Base-by-base conservation (phyloP, 2,329 filamentous ascomycete species). In the Fusarium sororula region DNA sequence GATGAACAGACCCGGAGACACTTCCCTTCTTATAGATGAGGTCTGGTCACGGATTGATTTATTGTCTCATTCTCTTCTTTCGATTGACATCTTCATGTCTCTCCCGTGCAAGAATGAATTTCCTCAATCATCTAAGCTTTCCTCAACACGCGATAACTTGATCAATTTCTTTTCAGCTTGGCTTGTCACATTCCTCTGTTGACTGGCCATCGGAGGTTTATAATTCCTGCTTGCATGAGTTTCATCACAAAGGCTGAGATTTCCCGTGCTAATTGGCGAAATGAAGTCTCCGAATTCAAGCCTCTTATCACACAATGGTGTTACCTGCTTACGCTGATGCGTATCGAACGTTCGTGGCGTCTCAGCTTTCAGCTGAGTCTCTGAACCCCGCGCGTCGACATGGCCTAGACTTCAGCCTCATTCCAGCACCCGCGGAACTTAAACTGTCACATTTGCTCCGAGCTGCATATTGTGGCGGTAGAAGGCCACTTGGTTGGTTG, bases 141-240 rank as follows among this genome's bases (percentile, higher is more conserved):
- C 4, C 5, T 28, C 2, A 26, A 12, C 12, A 17, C 13, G 20
- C 18, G 1, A 20, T 2, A 54, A 14, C 1, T 42, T 54, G 6
- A 6, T 54, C 14, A 17, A 26, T 8, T 28, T 13, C n/a, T n/a
- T 42, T 54, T 42, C 37, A 51, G 35, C 37, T 61, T 42, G 37
- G 58, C 58, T 42, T 41, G 47, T 61, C 58, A 55, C 58, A 61
- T 61, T 61, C 47, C 58, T 55, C 4, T 0, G 28, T 61, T 55
- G 37, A 6, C 47, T 32, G 37, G 47, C 14, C 57, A 41, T 6
- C 22, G 7, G 7, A 11, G 28, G 8, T 14, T 35, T 13, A 18
- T 8, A 24, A 53, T 54, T 54, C 22, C 47, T 41, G n/a, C 20
- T 18, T 26, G 18, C 58, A 42, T 13, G 5, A 28, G n/a, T 54